A percentile compares a stretch with the other conserved stretches of the same genome.
Evolutionary conservation across 768 basidiomycete genomes (phyloP).

Genomic region (Kwoniella sp.): DNA sequence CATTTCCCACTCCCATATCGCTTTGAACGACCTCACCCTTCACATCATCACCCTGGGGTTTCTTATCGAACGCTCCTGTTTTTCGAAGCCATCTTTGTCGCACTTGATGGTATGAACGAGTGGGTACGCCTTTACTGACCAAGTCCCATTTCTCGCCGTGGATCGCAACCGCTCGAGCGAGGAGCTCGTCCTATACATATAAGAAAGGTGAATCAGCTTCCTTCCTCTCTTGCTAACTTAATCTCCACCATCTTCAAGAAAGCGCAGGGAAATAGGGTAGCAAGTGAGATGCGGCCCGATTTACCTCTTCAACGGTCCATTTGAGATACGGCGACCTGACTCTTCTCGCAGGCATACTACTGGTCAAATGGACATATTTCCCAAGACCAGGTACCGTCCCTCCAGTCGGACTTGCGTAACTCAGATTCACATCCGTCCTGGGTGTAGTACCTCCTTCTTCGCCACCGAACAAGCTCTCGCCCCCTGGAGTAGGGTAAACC

Average conservation of each 20-base stretch:
- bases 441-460: slow-evolving; percentile 18
- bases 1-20: not conserved
- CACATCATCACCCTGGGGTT: slow-evolving; percentile 7
- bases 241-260: no score
- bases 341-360: slow-evolving; percentile 46
- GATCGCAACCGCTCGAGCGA: slow-evolving; percentile 49
- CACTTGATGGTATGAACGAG: slow-evolving; percentile 50
- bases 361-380: slow-evolving; percentile 51
- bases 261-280: not conserved
- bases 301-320: slow-evolving; percentile 53
- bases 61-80: slow-evolving; percentile 53
- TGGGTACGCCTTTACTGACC: slow-evolving; percentile 51
- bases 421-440: slow-evolving; percentile 8
- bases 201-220: slow-evolving; percentile 4
- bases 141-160: slow-evolving; percentile 54
- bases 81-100: slow-evolving; percentile 51
- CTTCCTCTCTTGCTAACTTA: not conserved
- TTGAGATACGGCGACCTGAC: slow-evolving; percentile 51
- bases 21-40: not conserved
- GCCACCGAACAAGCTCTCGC: slow-evolving; percentile 5
- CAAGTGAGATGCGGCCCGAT: slow-evolving; percentile 6
- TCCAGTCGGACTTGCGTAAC: slow-evolving; percentile 40
- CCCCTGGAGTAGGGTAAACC: slow-evolving; percentile 20
- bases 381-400: slow-evolving; percentile 50
- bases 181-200: slow-evolving; percentile 42